phyloP scores from a whole-genome alignment of 108 stramenopile species.

The Epipyxis sp. region DNA sequence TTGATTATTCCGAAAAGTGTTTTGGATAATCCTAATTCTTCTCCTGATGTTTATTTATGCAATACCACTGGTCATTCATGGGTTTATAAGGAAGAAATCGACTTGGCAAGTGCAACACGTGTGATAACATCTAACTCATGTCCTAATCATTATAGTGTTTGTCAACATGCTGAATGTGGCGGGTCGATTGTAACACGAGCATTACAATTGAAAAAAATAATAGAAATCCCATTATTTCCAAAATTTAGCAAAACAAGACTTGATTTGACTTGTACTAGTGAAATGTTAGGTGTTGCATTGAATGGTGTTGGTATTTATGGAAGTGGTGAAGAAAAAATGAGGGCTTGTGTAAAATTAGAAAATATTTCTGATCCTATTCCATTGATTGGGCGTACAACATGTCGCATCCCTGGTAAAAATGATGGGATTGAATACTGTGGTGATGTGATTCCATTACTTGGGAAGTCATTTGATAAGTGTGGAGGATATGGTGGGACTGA shows the following conservation, averaged over 20 bases:
- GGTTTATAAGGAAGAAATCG: background rate
- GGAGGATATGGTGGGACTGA: background rate
- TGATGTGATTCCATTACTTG: background rate
- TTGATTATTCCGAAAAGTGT: too few relatives aligned
- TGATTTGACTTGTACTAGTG: background rate
- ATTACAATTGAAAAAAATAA: background rate
- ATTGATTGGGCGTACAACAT: background rate
- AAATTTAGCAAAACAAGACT: background rate
- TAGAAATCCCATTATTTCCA: conserved; percentile 7
- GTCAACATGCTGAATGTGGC: background rate
- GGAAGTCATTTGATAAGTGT: conserved; percentile 1
- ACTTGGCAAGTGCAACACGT: background rate
- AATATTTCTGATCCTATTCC: background rate
- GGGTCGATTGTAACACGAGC: background rate
- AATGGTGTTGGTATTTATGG: conserved; percentile 14
- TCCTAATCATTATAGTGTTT: conserved; percentile 28
- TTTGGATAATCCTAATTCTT: too few relatives aligned
- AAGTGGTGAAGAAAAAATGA: background rate
- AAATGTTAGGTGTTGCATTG: background rate
- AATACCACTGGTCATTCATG: background rate
- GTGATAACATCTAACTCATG: background rate
- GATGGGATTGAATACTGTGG: background rate
- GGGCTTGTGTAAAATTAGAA: background rate
- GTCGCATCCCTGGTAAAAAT: background rate
- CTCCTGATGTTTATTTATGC: background rate